Evolutionary conservation across 2,329 filamentous ascomycete species (phyloP).

Genomic region (Botrytis cinerea): DNA sequence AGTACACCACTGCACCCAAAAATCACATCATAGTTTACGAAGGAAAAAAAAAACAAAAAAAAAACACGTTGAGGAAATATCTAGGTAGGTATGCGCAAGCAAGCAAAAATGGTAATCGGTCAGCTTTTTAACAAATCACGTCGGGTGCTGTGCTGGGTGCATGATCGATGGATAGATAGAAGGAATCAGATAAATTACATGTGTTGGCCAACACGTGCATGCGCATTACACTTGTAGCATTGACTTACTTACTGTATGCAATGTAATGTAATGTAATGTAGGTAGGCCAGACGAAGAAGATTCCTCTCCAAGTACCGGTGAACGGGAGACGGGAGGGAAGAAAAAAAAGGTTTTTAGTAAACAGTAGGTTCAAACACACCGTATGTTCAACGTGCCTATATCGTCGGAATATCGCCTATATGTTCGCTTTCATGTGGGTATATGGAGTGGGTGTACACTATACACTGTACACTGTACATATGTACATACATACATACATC

Average conservation of each 20-base stretch:
- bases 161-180: background rate
- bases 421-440: background rate
- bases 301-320: background rate
- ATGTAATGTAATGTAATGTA: background rate
- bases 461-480: background rate
- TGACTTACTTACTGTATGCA: background rate
- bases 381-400: background rate
- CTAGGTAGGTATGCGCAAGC: background rate
- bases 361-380: constrained; percentile 19
- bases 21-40: background rate
- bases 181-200: background rate
- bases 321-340: background rate
- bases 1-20: background rate
- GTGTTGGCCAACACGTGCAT: constrained; percentile 9
- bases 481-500: too few relatives aligned
- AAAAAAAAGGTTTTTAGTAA: background rate
- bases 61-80: background rate
- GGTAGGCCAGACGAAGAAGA: background rate
- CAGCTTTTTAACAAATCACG: background rate
- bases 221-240: background rate
- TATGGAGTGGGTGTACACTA: background rate
- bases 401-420: background rate
- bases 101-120: background rate
- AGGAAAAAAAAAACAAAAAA: background rate
- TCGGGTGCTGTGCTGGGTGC: background rate